Conservation (phyloP, 1,284 basidiomycete species). For the Cryptococcus hybrid region DNA sequence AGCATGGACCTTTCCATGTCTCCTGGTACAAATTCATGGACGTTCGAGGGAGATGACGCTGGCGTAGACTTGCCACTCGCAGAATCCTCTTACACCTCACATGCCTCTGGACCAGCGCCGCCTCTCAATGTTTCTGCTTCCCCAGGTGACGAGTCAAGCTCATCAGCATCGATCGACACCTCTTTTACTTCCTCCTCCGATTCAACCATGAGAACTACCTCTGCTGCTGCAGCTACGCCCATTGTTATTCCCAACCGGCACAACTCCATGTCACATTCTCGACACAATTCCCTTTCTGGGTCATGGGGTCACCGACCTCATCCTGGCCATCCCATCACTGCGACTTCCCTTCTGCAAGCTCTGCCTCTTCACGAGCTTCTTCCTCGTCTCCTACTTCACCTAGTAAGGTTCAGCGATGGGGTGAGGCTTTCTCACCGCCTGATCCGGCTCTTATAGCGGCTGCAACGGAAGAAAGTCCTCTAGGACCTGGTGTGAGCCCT, state of each 20-base stretch:
- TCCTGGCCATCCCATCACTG: conserved; percentile 6
- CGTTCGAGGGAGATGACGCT: conserved; percentile 34
- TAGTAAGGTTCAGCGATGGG: conserved; percentile 1
- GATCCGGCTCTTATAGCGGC: conserved; percentile 36
- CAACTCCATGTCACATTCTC: not conserved
- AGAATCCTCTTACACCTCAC: conserved; percentile 16
- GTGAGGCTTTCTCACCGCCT: conserved; percentile 36
- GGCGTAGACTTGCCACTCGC: conserved; percentile 43
- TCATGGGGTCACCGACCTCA: conserved; percentile 7
- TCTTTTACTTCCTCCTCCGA: not conserved
- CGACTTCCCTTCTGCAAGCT: not conserved
- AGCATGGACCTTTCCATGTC: conserved; percentile 8
- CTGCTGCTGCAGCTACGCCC: not conserved
- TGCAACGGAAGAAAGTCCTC: conserved; percentile 29
- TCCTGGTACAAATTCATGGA: conserved; percentile 23
- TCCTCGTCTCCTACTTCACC: conserved; percentile 2
- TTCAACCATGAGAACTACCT: not conserved
- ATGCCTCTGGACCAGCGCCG: not conserved
- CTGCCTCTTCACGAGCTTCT: conserved; percentile 1
- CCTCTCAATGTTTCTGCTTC: not conserved
- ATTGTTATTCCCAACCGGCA: not conserved
- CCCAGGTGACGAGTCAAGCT: not conserved
- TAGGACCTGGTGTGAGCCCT: conserved; percentile 45
- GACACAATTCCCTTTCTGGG: not conserved
- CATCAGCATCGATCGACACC: not conserved